Percentiles rank a stretch among this genome's conserved stretches.
Conservation (phyloP, 2,329 filamentous ascomycete genomes). For the Cladosporium sp. region DNA sequence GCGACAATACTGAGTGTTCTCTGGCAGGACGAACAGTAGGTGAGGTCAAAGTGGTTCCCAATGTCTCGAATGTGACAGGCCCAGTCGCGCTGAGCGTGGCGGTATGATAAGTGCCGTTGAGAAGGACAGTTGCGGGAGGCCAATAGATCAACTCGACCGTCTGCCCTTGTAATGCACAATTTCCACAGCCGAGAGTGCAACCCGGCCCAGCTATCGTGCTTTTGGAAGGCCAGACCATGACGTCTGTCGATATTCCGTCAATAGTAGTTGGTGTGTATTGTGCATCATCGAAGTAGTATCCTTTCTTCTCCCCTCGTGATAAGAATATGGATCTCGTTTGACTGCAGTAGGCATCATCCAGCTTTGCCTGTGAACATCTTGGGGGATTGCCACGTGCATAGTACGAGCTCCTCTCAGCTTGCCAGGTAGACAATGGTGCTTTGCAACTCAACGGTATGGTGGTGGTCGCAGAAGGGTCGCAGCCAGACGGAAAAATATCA, state of each 20-base stretch:
- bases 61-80: conserved; percentile 11
- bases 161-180: conserved; percentile 20
- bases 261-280: background rate
- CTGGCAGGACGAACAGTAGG: conserved; percentile 13
- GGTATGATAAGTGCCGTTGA: background rate
- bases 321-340: background rate
- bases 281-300: background rate
- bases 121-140: conserved; percentile 14
- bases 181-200: conserved; percentile 19
- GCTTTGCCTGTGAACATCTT: background rate
- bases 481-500: background rate
- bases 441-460: background rate
- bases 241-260: background rate
- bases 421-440: background rate
- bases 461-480: background rate
- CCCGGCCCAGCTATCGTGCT: background rate
- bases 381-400: background rate
- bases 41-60: conserved; percentile 18
- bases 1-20: background rate
- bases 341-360: background rate
- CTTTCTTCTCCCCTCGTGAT: background rate
- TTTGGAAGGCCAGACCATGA: background rate
- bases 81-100: background rate
- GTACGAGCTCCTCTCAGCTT: background rate
- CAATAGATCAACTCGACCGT: conserved; percentile 21